Base-by-base conservation (phyloP, 2,329 filamentous ascomycete genomes). In the Xylaria sp. region DNA sequence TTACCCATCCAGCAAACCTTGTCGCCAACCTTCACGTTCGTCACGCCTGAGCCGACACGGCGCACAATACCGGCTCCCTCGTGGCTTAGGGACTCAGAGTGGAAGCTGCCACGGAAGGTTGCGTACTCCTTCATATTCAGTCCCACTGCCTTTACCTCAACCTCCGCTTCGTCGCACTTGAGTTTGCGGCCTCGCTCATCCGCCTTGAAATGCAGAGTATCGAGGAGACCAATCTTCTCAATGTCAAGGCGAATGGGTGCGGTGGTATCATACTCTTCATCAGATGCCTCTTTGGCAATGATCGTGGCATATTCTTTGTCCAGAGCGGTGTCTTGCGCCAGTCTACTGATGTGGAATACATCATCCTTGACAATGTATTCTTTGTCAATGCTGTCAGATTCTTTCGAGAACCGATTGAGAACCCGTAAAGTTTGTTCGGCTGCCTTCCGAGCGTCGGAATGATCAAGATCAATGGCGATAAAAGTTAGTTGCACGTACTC, bases 1-100 rank as follows among this genome's bases (percentile, higher is more conserved):
- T 74, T 69, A 18, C 79, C 73, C 46, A 84, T 70, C 15, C 82
- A 82, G 2, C 79, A 76, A 39, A 74, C 73, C 15, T 70, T 65
- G 63, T 75, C 73, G 31, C 73, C 73, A 6, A 66, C 60, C 56
- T 66, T 58, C 59, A 73, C 48, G 1, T 60, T 54, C 9, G 66
- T 67, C 15, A 75, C 72, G 39, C 56, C 56, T 8, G 67, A 46
- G 6, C 72, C 73, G 25, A 75, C 39, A 8, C 70, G 55, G 37
- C 61, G 63, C 31, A 75, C 71, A 23, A 66, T 55, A 25, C 73
- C 73, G 13, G 73, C 57, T 2, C 68, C 69, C 37, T 75, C 73
- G 52, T 72, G 69, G 1, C 72, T 69, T 1, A 73, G 58, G 34
- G 57, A 58, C 2, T 63, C 60, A 37, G 63, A 64, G 54, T 68